phyloP scores from a whole-genome alignment of 2,329 filamentous ascomycete genomes.

The Penicillium sp. region DNA sequence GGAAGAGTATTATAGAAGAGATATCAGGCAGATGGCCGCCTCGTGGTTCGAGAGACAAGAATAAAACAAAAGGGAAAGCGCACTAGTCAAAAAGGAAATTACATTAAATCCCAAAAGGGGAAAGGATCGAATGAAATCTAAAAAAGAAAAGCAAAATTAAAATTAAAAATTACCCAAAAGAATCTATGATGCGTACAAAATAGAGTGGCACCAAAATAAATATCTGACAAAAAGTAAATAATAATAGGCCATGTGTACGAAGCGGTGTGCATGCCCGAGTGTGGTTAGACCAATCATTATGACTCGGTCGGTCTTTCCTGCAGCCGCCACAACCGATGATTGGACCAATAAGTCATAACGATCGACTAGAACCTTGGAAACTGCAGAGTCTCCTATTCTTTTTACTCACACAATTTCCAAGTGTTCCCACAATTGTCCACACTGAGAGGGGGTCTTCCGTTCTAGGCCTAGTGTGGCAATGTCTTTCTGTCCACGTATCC shows the following conservation, averaged over 20 bases:
- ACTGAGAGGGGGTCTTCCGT: not conserved
- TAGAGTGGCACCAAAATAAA: not conserved
- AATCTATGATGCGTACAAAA: conserved; percentile 12
- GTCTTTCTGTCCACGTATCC: conserved; percentile 9
- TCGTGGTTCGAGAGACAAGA: conserved; percentile 15
- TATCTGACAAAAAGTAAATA: not conserved
- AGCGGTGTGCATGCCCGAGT: conserved; percentile 2
- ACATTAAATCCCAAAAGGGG: conserved; percentile 11
- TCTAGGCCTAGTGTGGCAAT: conserved; percentile 7
- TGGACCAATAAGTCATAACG: conserved; percentile 1
- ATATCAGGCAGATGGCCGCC: conserved; percentile 35
- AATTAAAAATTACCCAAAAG: not conserved
- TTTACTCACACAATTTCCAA: not conserved
- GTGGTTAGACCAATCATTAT: conserved; percentile 6
- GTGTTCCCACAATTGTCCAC: not conserved
- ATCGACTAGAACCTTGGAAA: conserved; percentile 3
- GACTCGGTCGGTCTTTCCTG: not conserved
- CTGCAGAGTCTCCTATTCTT: conserved; percentile 1
- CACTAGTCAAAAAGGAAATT: conserved; percentile 6
- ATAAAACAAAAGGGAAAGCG: not conserved
- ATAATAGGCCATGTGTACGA: conserved; percentile 7
- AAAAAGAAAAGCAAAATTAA: conserved; percentile 17
- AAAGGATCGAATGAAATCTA: conserved; percentile 10
- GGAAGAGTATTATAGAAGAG: conserved; percentile 40
- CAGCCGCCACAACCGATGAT: conserved; percentile 8